Percentiles rank a stretch among this genome's conserved stretches.
Conservation (phyloP, 2,329 filamentous ascomycete genomes). For the Dactylellina sp. region DNA sequence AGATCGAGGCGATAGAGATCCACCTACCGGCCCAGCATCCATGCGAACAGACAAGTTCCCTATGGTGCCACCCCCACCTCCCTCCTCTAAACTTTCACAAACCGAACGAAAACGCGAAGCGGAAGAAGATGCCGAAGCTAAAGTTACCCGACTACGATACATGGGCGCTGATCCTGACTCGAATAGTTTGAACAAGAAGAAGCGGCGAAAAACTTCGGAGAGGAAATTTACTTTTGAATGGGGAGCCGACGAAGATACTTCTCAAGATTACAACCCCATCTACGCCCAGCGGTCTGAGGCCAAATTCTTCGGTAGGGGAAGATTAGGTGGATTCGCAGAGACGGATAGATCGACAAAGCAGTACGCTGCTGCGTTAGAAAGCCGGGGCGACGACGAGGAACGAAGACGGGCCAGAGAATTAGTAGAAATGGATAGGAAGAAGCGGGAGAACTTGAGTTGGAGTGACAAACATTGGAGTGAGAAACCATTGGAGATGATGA, state of each 20-base stretch:
- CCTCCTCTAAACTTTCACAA: slow-evolving; percentile 61
- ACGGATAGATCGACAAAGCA: slow-evolving; percentile 67
- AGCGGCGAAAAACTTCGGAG: slow-evolving; percentile 89
- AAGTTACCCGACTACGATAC: slow-evolving; percentile 82
- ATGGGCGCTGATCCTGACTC: slow-evolving; percentile 90
- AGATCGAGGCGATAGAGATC: slow-evolving; percentile 57
- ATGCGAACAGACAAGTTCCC: slow-evolving; percentile 61
- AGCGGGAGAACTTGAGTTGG: slow-evolving; percentile 78
- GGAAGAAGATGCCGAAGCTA: slow-evolving; percentile 76
- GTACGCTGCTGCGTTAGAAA: slow-evolving; percentile 76
- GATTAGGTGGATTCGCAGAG: slow-evolving; percentile 73
- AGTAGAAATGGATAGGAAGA: slow-evolving; percentile 83
- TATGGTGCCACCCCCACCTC: slow-evolving; percentile 45
- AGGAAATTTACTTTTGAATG: slow-evolving; percentile 99
- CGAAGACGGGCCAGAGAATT: slow-evolving; percentile 80
- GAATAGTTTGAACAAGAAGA: slow-evolving; percentile 92
- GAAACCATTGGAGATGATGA: slow-evolving; percentile 92
- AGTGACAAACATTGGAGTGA: slow-evolving; percentile 96
- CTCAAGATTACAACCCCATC: slow-evolving; percentile 81
- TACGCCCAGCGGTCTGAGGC: slow-evolving; percentile 77
- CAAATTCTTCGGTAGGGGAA: slow-evolving; percentile 77
- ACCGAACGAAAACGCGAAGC: slow-evolving; percentile 60
- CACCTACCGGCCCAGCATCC: slow-evolving; percentile 60
- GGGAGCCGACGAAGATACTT: slow-evolving; percentile 95
- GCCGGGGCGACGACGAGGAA: slow-evolving; percentile 81